Evolutionary conservation across 2,329 filamentous ascomycete species (phyloP), one percentile per base, ranked within the genome.

Genomic region (Sarocladium oryzae): DNA sequence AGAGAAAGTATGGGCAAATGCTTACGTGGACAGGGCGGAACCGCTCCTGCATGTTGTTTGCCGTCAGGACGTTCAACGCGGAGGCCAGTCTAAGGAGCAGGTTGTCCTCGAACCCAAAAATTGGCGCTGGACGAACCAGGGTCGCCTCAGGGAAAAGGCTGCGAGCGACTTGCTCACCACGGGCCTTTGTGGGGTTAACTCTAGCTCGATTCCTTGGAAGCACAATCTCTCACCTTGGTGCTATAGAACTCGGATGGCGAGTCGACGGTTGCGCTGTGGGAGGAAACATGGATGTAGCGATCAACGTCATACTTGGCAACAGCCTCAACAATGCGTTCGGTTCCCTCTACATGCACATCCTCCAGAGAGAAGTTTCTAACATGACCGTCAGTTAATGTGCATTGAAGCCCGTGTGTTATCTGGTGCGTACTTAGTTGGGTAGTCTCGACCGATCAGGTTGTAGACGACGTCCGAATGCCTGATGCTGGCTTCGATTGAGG

Each of bases 281-380:
- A 96, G 9, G 93, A 99, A 60, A 99, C 85, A 62, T 99, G 93
- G 57, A 99, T 90, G 70, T 89, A 99, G 57, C 93, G 85, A 72
- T 99, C 93, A 59, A 96, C 84, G 63, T 99, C 92, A 72, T 99
- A 99, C 73, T 99, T 99, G 62, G 92, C 93, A 50, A 90, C 89
- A 50, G 93, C 90, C 66, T 96, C 89, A 49, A 82, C 89, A 62
- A 99, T 99, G 59, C 93, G 86, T 73, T 95, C 87, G 16, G 88
- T 86, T 56, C 92, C 90, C 68, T 96, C 90, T 35, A 97, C 82
- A 63, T 99, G 90, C 37, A 97, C 90, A 66, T 97, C 92, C 61
- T 89, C 86, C 55, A 96, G 78, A 52, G 86, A 82, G 71, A 96
- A 99, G 78, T 99, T 99, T 78, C 87, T 91, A 55, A 8, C 21